Evolutionary conservation across 1,284 basidiomycete species (phyloP), one percentile per base, ranked within the genome.

Genomic region (Cystobasidium pallidum): DNA sequence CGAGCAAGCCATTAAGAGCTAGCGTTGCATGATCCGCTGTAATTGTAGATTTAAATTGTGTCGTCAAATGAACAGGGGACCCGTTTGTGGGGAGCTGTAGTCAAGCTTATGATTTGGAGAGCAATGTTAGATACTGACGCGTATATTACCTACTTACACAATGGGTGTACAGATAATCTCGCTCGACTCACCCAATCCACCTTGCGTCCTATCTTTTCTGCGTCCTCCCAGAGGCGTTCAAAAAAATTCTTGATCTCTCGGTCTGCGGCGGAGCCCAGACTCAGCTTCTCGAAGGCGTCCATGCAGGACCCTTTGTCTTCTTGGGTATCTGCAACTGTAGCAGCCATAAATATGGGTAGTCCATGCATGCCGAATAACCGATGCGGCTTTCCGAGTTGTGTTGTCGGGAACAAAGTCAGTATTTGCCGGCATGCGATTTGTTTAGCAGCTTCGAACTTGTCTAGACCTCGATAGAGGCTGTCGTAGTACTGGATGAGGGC

Each of bases 401-500:
- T 28, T 11, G 24, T 36, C 1, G 52, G 34, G 39, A 57, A 43
- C 0, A 68, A 26, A 24, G 58, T 30, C 36, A 68, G 2, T 41
- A 57, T 43, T 30, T 47, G 52, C 15, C 41, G 51, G 32, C 55
- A 36, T 2, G 54, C 30, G 19, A 24, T 43, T 45, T 68, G 66
- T 39, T 34, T 32, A 28, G 52, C 45, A 28, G 15, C 3, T 36
- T 28, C 34, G 36, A 30, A 43, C 2, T 17, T 19, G 26, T 11
- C 41, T 24, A 39, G 8, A 6, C 17, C 17, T 3, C 55, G 21
- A 45, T 68, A 68, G 1, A 68, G 32, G 26, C 52, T 43, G 11
- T 68, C 24, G 28, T 68, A 68, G 41, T 57, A 68, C 28, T 68
- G 54, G n/a, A 68, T 47, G 24, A 68, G 41, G 2, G 55, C 55